Conservation (phyloP, 257 asterid species). For the Plantago major region DNA sequence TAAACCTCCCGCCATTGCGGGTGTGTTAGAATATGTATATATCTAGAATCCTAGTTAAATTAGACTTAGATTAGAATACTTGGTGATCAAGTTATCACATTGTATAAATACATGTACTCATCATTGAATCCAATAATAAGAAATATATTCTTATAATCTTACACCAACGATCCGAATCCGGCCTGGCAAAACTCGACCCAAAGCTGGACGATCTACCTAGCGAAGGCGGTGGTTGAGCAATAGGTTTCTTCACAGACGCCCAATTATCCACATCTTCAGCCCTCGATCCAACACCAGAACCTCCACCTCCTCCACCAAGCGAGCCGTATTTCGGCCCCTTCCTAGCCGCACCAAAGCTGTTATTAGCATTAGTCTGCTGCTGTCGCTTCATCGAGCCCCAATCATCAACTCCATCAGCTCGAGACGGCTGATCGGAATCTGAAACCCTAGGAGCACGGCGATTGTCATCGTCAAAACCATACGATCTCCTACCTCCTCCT, state of each 20-base stretch:
- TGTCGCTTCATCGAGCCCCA: constrained; percentile 76
- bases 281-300: constrained; percentile 55
- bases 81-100: too few relatives aligned
- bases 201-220: constrained; percentile 37
- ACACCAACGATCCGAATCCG: constrained; percentile 65
- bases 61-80: too few relatives aligned
- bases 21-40: too few relatives aligned
- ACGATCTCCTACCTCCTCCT: constrained; percentile 52
- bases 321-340: constrained; percentile 42
- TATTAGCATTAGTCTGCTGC: constrained; percentile 21
- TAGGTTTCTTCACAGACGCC: constrained; percentile 56
- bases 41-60: too few relatives aligned
- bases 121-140: too few relatives aligned
- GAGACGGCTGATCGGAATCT: constrained; percentile 62
- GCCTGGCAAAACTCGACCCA: constrained; percentile 49
- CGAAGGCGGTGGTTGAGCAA: constrained; percentile 34
- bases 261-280: constrained; percentile 91
- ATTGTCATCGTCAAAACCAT: constrained; percentile 59
- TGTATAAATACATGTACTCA: too few relatives aligned
- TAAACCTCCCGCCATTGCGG: too few relatives aligned
- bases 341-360: constrained; percentile 21
- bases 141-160: too few relatives aligned
- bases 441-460: constrained; percentile 56
- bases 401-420: constrained; percentile 86
- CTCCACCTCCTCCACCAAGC: constrained; percentile 69